Evolutionary conservation across 805 yeast species (phyloP).

Genomic region (Aciculoconidium aculeatum): DNA sequence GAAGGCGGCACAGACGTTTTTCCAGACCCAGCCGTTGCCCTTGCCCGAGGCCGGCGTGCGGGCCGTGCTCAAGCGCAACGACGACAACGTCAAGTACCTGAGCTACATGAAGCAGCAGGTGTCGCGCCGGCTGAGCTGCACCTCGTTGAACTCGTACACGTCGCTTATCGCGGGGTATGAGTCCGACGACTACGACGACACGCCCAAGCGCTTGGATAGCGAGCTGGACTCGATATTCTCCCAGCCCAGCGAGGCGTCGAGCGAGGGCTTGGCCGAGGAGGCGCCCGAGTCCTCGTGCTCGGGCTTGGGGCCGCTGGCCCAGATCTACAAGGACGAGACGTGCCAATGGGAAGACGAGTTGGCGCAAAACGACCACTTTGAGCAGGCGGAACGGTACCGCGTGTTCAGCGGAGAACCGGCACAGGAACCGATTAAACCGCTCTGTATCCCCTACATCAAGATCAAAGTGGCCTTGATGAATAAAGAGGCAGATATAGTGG

Average conservation of each 20-base stretch:
- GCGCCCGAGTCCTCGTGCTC: not conserved
- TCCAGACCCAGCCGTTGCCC: conserved; percentile 20
- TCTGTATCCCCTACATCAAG: conserved; percentile 13
- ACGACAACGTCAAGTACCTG: conserved; percentile 11
- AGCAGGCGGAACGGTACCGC: no score
- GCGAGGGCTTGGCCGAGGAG: no score
- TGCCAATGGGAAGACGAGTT: no score
- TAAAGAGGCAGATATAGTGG: conserved; percentile 25
- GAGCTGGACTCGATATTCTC: conserved; percentile 11
- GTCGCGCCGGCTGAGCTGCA: conserved; percentile 15
- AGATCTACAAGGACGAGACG: conserved; percentile 1
- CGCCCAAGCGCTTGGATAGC: conserved; percentile 8
- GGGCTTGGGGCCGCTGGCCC: not conserved
- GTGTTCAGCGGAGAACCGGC: conserved; percentile 1
- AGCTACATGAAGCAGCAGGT: conserved; percentile 12
- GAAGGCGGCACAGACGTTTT: conserved; percentile 5
- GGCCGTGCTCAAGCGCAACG: not conserved
- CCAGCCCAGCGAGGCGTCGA: conserved; percentile 4
- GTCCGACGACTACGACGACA: conserved; percentile 10
- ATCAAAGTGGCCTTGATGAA: conserved; percentile 22
- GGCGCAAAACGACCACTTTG: no score
- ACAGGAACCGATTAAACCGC: conserved; percentile 1
- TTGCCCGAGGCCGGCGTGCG: conserved; percentile 3
- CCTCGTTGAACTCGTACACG: conserved; percentile 19
- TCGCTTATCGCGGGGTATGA: conserved; percentile 28